Base-by-base conservation (phyloP, 257 asterid species). In the Gynochthodes officinalis region DNA sequence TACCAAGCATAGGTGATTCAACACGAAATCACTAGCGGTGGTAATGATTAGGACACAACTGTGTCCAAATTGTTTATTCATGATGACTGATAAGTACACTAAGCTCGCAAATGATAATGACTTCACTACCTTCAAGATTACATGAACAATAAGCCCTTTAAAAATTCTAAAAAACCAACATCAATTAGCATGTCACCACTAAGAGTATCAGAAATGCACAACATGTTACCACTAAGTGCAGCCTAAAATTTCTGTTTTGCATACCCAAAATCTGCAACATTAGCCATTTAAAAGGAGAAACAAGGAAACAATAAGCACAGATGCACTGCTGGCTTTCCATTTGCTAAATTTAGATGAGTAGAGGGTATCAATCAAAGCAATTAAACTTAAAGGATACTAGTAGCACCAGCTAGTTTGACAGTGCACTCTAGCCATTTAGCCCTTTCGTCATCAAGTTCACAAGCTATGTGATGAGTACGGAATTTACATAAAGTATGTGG, bases 371-470 rank as follows among this genome's bases (percentile, higher is more conserved):
- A 74, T n/a, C 67, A 76, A 70, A 50, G 16, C 9, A 7, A 33
- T 1, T 70, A 80, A 84, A 14, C 7, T 39, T 1, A 73, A 80
- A 84, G 95, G 96, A 90, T 93, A 93, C 97, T 93, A 63, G 80
- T 72, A 16, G 97, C 96, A 43, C 92, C 96, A 73, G 97, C 89
- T 62, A 90, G 79, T 76, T 72, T 76, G 77, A 93, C 82, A 5
- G 85, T 88, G 61, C 82, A 58, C 73, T 85, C 77, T 77, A 93
- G 81, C 64, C 89, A 89, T 75, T 81, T 74, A 63, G 86, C 87
- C 85, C 97, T 89, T 75, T 89, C 84, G 73, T 85, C 76, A 85
- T 93, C 82, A 70, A 88, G 94, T 79, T 93, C 98, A 81, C 96
- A 93, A 74, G 97, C 98, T 74, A 86, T 80, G 66, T n/a, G n/a